These are phyloP conservation scores for Fusarium citri DNA, from an alignment of 2,329 filamentous ascomycete genomes.

Conservation along the genomic window DNA sequence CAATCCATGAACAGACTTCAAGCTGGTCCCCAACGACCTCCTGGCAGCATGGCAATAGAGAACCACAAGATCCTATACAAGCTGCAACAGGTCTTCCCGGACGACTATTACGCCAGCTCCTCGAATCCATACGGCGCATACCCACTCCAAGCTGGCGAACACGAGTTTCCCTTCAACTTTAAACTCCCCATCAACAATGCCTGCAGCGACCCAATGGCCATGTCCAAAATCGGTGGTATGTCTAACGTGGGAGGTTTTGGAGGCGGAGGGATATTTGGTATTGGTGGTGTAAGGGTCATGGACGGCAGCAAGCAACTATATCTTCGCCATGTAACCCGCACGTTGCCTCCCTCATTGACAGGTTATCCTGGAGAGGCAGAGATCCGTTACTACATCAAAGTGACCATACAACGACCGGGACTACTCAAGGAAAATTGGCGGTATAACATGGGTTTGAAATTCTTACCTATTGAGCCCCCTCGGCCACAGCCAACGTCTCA, in stretches of 20 bases:
- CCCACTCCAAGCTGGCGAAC: slow-evolving; percentile 74
- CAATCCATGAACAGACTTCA: slow-evolving; percentile 52
- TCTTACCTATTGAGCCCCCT: slow-evolving; percentile 92
- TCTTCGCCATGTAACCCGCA: slow-evolving; percentile 81
- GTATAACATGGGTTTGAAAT: slow-evolving; percentile 76
- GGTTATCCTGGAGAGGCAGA: slow-evolving; percentile 89
- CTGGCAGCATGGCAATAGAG: slow-evolving; percentile 63
- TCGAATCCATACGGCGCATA: slow-evolving; percentile 61
- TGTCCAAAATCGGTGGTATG: slow-evolving; percentile 66
- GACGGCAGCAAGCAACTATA: slow-evolving; percentile 72
- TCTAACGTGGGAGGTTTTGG: slow-evolving; percentile 65
- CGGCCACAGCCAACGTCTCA: slow-evolving; percentile 73
- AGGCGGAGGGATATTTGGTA: slow-evolving; percentile 59
- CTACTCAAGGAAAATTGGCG: slow-evolving; percentile 93
- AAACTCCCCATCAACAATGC: slow-evolving; percentile 82
- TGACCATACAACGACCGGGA: slow-evolving; percentile 89
- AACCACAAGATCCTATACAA: slow-evolving; percentile 82
- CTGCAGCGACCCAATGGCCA: slow-evolving; percentile 67
- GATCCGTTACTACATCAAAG: slow-evolving; percentile 94
- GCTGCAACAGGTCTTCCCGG: slow-evolving; percentile 78
- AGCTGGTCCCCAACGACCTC: slow-evolving; percentile 48
- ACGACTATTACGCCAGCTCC: slow-evolving; percentile 58
- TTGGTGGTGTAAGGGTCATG: slow-evolving; percentile 68
- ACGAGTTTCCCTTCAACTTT: slow-evolving; percentile 83
- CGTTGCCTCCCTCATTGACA: slow-evolving; percentile 88